phyloP scores from a whole-genome alignment of 2,329 filamentous ascomycete species.

The Arachnomyces sp. region DNA sequence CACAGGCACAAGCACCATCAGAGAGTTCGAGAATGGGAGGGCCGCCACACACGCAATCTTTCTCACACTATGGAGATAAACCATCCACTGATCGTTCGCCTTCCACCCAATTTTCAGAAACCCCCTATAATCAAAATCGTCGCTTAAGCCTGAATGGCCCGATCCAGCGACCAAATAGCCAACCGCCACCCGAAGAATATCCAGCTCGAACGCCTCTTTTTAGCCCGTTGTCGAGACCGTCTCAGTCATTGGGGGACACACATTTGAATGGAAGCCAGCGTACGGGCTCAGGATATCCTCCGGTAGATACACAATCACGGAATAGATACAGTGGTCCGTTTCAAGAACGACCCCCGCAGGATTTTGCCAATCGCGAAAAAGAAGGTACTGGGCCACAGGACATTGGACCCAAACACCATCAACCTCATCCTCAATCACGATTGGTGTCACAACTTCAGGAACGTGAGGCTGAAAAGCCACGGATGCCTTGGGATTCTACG shows the following conservation, averaged over 20 bases:
- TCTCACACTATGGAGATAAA: constrained; percentile 30
- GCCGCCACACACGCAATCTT: constrained; percentile 21
- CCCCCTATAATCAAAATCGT: constrained; percentile 27
- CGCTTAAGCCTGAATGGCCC: constrained; percentile 39
- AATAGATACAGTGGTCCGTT: constrained; percentile 26
- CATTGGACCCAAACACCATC: constrained; percentile 17
- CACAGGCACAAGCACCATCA: constrained; percentile 13
- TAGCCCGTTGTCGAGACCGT: constrained; percentile 26
- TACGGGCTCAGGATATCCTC: constrained; percentile 22
- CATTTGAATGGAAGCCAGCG: constrained; percentile 19
- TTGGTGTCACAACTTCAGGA: constrained; percentile 28
- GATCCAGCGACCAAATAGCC: constrained; percentile 35
- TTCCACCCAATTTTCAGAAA: constrained; percentile 26
- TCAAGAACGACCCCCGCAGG: constrained; percentile 29
- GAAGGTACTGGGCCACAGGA: constrained; percentile 24
- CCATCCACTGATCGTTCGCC: constrained; percentile 27
- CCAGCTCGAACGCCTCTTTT: constrained; percentile 26
- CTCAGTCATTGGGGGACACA: constrained; percentile 18
- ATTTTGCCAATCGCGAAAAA: constrained; percentile 27
- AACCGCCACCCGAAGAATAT: constrained; percentile 32
- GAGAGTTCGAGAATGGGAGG: constrained; percentile 28
- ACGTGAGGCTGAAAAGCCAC: constrained; percentile 25
- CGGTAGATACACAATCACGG: constrained; percentile 20
- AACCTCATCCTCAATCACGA: constrained; percentile 18
- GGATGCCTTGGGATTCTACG: constrained; percentile 29